Base-by-base conservation (phyloP, 176 grass and related monocot genomes). In the Saccharum officinarum region DNA sequence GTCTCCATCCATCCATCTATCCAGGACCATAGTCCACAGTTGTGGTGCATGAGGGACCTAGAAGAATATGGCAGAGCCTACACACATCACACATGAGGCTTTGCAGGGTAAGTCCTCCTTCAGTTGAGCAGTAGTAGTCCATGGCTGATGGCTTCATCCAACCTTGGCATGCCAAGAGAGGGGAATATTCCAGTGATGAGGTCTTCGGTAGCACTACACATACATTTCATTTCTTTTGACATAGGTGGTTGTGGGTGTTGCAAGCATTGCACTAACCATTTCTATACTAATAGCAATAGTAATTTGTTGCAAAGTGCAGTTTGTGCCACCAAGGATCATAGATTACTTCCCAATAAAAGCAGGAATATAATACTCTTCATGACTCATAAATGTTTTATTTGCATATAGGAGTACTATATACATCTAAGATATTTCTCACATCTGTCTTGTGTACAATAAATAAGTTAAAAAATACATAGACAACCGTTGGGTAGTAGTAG, bases 1-100 rank as follows among this genome's bases (percentile, higher is more conserved):
- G 86, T 87, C 89, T 75, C 87, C 72, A 68, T 80, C 83, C 54
- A 77, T 50, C 73, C 1, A 17, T 83, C 92, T 22, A 36, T 83
- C 92, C 62, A 77, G 69, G 79, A 80, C 87, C 87, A 86, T 79
- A 77, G 83, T 55, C 59, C 83, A 86, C 69, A 85, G 82, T 89
- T 31, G 45, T 20, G 38, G 82, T 85, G 66, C 80, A 82, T 86
- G 81, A 25, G 76, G 84, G 60, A 17, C 80, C 74, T 68, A 69
- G 67, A 75, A 74, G 72, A 84, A 89, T 82, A 89, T 82, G 50
- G 77, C 77, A 57, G 73, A 72, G 71, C 83, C 75, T 80, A 55
- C 75, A 71, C 62, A 37, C 71, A 75, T 76, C 75, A 71, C 62
- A 37, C 71, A 75, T 76, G 59, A 60, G 75, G 66, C 40, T 80